Percentiles rank a stretch among this genome's conserved stretches.
phyloP scores from a whole-genome alignment of 2,329 filamentous ascomycete species.

The Biscogniauxia mediterranea region DNA sequence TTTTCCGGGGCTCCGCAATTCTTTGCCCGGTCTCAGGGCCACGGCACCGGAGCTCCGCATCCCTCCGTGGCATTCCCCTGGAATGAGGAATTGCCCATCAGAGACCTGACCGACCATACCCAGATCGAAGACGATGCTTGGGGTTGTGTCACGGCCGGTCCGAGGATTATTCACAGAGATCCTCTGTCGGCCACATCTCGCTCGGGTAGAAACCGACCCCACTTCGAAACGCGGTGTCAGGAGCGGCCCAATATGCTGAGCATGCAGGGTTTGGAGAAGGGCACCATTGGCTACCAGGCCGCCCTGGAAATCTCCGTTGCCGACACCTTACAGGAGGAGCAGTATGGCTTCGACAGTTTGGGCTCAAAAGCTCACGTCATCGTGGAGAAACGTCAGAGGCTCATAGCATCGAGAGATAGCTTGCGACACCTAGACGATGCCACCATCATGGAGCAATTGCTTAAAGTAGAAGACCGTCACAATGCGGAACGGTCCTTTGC shows the following conservation, averaged over 20 bases:
- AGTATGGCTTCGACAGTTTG: conserved; percentile 57
- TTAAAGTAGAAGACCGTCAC: conserved; percentile 55
- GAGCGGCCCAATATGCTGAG: conserved; percentile 71
- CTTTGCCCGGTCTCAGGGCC: conserved; percentile 59
- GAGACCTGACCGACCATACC: conserved; percentile 63
- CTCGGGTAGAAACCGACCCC: conserved; percentile 47
- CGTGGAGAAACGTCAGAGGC: conserved; percentile 56
- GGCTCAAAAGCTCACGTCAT: conserved; percentile 54
- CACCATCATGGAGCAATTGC: conserved; percentile 57
- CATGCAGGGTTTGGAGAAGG: conserved; percentile 69
- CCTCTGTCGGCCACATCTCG: conserved; percentile 43
- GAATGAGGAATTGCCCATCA: conserved; percentile 59
- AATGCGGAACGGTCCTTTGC: conserved; percentile 50
- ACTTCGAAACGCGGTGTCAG: conserved; percentile 57
- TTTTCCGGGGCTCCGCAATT: conserved; percentile 77
- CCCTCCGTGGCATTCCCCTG: conserved; percentile 67
- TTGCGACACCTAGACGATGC: conserved; percentile 57
- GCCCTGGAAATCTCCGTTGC: conserved; percentile 64
- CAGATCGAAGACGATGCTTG: conserved; percentile 64
- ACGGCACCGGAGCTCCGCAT: conserved; percentile 58
- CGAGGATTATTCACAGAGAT: conserved; percentile 54
- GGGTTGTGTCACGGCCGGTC: conserved; percentile 61
- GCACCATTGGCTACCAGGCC: conserved; percentile 67
- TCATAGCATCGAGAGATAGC: conserved; percentile 52
- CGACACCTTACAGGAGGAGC: conserved; percentile 62